Evolutionary conservation across 2,329 filamentous ascomycete genomes (phyloP).

Genomic region (Paraphoma sp.): DNA sequence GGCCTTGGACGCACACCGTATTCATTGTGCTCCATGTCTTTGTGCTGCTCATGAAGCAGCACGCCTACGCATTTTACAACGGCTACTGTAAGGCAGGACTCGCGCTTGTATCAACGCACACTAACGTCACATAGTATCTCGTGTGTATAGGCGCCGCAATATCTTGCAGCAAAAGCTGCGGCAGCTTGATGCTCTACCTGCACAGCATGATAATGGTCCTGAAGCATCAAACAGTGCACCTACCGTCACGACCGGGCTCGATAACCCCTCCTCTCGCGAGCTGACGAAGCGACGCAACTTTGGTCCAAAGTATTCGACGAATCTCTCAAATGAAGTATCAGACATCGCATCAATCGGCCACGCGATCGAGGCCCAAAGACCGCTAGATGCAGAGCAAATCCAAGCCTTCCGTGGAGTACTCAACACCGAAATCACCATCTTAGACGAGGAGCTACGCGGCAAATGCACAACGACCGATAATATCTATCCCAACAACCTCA

Average conservation of each 20-base stretch:
- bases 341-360: slow-evolving; percentile 68
- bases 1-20: slow-evolving; percentile 84
- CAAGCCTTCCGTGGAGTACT: slow-evolving; percentile 70
- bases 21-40: slow-evolving; percentile 78
- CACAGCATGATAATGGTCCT: slow-evolving; percentile 46
- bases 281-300: slow-evolving; percentile 39
- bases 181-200: slow-evolving; percentile 63
- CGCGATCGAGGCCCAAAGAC: slow-evolving; percentile 66
- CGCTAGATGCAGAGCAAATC: slow-evolving; percentile 68
- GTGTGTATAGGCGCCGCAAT: slow-evolving; percentile 59
- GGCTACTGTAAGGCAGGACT: slow-evolving; percentile 61
- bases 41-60: slow-evolving; percentile 84
- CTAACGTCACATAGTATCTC: slow-evolving; percentile 25
- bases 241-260: slow-evolving; percentile 20
- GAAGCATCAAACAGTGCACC: slow-evolving; percentile 27
- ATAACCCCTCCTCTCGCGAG: slow-evolving; percentile 8
- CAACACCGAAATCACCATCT: slow-evolving; percentile 68
- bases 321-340: slow-evolving; percentile 55
- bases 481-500: slow-evolving; percentile 75
- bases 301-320: slow-evolving; percentile 50
- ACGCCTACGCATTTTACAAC: slow-evolving; percentile 81
- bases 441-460: slow-evolving; percentile 70
- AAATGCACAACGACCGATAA: slow-evolving; percentile 59
- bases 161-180: slow-evolving; percentile 60
- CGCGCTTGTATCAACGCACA: background rate